Evolutionary conservation across 2,329 filamentous ascomycete species (phyloP), one percentile per base, ranked within the genome.

Genomic region (Sporothrix pseudoabietina): DNA sequence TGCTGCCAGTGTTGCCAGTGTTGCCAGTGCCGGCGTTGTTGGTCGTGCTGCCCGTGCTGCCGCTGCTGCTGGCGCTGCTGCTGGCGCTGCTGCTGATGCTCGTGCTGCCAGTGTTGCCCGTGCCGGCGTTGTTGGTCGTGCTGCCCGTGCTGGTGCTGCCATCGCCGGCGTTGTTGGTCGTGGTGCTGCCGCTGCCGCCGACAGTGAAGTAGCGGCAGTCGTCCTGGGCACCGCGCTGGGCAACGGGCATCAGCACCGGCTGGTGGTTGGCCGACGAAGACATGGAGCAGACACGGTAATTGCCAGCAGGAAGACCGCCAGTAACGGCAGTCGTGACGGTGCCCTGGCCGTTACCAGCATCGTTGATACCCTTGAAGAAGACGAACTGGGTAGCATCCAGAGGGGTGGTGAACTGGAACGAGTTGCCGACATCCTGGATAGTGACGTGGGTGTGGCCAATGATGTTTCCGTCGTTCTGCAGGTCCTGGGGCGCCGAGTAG

Each of bases 291-390:
- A 90, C 81, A 77, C 89, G 88, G 82, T 91, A 91, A 82, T 87
- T 88, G 49, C 89, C 89, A 3, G 84, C 83, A 3, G 88, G 87
- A 2, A 91, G 86, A 77, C 89, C 89, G 73, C 85, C 87, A 0
- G 82, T 81, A 32, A 91, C 89, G 1, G 79, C 81, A 54, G 88
- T 86, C 14, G 82, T 80, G 12, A 91, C 82, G 5, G 84, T 81
- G 69, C 88, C 88, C 1, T 87, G 77, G 44, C 85, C 85, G 77
- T 91, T 85, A 47, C 88, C 88, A 19, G 81, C 84, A 74, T 89
- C 88, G 80, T 90, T 89, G 82, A 90, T 88, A 75, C 89, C 89
- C 84, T 90, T 90, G 86, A 91, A 90, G 80, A 90, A 90, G 78
- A 82, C 87, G 76, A 88, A 90, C 78, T 84, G 80, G 30, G 78